phyloP scores from a whole-genome alignment of 2,329 filamentous ascomycete species.

The Microascus cirrosus region DNA sequence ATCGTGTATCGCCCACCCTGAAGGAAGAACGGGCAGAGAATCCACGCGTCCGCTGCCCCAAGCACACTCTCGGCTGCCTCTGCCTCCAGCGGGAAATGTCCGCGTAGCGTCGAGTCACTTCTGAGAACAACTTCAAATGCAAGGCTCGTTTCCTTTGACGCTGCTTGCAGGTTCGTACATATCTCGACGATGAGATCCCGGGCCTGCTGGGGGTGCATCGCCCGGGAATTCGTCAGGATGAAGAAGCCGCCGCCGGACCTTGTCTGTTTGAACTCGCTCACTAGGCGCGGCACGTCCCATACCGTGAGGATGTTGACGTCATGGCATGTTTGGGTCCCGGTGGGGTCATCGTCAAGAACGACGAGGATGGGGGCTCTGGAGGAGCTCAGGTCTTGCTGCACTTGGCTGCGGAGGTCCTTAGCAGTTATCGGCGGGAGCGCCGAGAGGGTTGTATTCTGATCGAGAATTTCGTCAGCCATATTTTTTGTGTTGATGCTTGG shows the following conservation, averaged over 20 bases:
- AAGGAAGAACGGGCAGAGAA: slow-evolving; percentile 47
- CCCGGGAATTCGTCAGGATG: slow-evolving; percentile 48
- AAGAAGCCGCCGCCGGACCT: slow-evolving; percentile 37
- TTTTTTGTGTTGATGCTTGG: too few species aligned
- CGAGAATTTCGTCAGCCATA: not conserved
- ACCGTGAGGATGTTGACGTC: slow-evolving; percentile 42
- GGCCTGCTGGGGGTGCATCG: slow-evolving; percentile 36
- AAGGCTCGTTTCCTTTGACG: slow-evolving; percentile 23
- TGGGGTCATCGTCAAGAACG: slow-evolving; percentile 43
- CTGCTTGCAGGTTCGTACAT: slow-evolving; percentile 33
- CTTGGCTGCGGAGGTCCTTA: not conserved
- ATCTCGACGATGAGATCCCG: slow-evolving; percentile 35
- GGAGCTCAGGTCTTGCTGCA: not conserved
- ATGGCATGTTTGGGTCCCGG: slow-evolving; percentile 51
- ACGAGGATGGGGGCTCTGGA: slow-evolving; percentile 20
- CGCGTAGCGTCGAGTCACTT: slow-evolving; percentile 44
- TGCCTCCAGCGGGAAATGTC: slow-evolving; percentile 44
- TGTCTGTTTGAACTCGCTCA: slow-evolving; percentile 27
- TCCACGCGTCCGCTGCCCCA: slow-evolving; percentile 37
- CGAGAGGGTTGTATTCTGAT: not conserved
- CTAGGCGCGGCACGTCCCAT: slow-evolving; percentile 34
- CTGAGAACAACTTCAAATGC: slow-evolving; percentile 44
- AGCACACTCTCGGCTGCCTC: slow-evolving; percentile 38
- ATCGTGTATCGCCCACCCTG: slow-evolving; percentile 48
- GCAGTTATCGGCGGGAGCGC: not conserved